A percentile compares a stretch with the other conserved stretches of the same genome.
phyloP scores from a whole-genome alignment of 2,329 filamentous ascomycete species.

The Aureobasidium sp. region DNA sequence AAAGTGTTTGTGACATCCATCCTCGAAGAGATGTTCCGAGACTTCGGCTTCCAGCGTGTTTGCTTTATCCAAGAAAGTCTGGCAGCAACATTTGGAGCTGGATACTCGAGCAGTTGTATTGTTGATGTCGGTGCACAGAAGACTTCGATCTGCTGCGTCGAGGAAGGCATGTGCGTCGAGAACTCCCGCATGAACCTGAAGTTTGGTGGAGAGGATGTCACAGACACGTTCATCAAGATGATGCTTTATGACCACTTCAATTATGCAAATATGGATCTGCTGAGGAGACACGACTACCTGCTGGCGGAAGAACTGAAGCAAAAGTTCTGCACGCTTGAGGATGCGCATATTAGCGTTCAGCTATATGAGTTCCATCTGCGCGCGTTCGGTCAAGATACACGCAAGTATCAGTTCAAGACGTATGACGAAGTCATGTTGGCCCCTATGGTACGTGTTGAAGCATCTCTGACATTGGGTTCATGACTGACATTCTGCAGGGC shows the following conservation, averaged over 20 bases:
- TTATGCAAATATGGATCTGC: conserved; percentile 88
- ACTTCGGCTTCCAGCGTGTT: conserved; percentile 81
- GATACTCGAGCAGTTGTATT: conserved; percentile 88
- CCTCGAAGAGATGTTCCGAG: conserved; percentile 76
- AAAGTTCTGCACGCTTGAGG: conserved; percentile 85
- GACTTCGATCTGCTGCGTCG: conserved; percentile 92
- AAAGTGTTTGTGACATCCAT: conserved; percentile 82
- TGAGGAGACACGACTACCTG: conserved; percentile 82
- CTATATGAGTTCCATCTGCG: conserved; percentile 85
- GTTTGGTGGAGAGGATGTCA: conserved; percentile 86
- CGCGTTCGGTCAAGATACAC: conserved; percentile 77
- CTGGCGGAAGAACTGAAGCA: conserved; percentile 93
- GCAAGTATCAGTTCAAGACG: conserved; percentile 91
- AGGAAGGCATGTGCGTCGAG: conserved; percentile 90
- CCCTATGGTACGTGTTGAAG: conserved; percentile 54
- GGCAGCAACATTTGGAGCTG: conserved; percentile 88
- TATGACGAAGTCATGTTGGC: conserved; percentile 96
- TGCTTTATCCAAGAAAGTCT: conserved; percentile 96
- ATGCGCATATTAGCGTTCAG: conserved; percentile 82
- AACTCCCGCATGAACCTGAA: conserved; percentile 94
- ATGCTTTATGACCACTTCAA: conserved; percentile 95
- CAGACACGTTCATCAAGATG: conserved; percentile 94
- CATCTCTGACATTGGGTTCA: neutral
- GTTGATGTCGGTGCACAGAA: conserved; percentile 97
- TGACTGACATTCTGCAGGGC: conserved; percentile 41